Evolutionary conservation across 495 filamentous ascomycete species (phyloP).

Genomic region (Penicillium ucsense): DNA sequence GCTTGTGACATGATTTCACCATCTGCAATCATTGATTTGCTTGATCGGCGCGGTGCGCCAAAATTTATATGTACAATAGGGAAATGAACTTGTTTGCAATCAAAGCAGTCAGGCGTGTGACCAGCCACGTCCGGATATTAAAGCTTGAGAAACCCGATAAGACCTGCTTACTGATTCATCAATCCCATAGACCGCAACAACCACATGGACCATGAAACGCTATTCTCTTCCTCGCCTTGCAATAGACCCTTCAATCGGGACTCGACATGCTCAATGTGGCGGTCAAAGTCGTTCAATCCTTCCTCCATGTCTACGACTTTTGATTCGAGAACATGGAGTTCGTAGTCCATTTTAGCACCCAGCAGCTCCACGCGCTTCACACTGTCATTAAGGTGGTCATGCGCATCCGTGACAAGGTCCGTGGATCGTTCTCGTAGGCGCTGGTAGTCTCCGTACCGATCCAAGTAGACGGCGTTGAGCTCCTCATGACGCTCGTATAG

Average conservation of each 20-base stretch:
- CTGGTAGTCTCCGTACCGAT: constrained; percentile 55
- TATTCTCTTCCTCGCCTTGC: constrained; percentile 49
- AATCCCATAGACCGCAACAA: constrained; percentile 30
- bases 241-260: constrained; percentile 60
- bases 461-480: constrained; percentile 57
- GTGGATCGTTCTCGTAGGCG: constrained; percentile 53
- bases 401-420: constrained; percentile 59
- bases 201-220: constrained; percentile 48
- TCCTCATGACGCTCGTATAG: constrained; percentile 52
- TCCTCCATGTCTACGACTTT: constrained; percentile 86
- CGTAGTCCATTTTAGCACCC: constrained; percentile 87
- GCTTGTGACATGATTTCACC: constrained; percentile 5
- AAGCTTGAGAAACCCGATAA: too few species aligned
- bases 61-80: constrained; percentile 22
- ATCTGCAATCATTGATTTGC: constrained; percentile 8
- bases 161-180: constrained; percentile 4
- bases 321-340: constrained; percentile 68
- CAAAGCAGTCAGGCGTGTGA: background rate
- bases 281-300: constrained; percentile 69
- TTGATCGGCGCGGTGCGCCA: constrained; percentile 8
- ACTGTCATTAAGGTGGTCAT: constrained; percentile 55
- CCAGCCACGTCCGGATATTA: too few species aligned
- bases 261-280: constrained; percentile 73
- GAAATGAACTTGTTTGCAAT: constrained; percentile 1
- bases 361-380: constrained; percentile 76